Evolutionary conservation across 352 stramenopile genomes (phyloP).

Genomic region (Sclerospora graminicola): DNA sequence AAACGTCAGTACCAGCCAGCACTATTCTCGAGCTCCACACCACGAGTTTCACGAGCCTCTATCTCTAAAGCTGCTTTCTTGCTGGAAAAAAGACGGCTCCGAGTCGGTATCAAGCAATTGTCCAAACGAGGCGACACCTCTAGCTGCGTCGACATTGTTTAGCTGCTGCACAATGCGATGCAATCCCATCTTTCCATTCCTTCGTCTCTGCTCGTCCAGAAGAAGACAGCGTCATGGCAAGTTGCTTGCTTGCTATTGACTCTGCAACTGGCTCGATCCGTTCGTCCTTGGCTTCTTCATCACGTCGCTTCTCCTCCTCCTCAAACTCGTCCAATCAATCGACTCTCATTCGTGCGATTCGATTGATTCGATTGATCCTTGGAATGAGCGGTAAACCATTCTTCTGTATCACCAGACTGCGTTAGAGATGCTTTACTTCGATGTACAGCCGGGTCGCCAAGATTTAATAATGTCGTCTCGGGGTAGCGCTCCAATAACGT

Average conservation of each 20-base stretch:
- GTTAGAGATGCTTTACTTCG: slow-evolving; percentile 14
- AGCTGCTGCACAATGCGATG: slow-evolving; percentile 73
- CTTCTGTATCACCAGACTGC: slow-evolving; percentile 14
- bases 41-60: slow-evolving; percentile 64
- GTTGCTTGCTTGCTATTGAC: slow-evolving; percentile 13
- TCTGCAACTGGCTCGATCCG: not conserved
- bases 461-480: slow-evolving; percentile 17
- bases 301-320: slow-evolving; percentile 1
- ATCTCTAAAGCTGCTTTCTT: slow-evolving; percentile 58
- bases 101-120: slow-evolving; percentile 44
- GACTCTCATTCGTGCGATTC: slow-evolving; percentile 3
- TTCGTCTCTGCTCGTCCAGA: slow-evolving; percentile 49
- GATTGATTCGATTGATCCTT: slow-evolving; percentile 12
- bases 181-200: slow-evolving; percentile 50
- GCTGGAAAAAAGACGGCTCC: slow-evolving; percentile 37
- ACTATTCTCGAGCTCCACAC: slow-evolving; percentile 63
- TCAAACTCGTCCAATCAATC: slow-evolving; percentile 3
- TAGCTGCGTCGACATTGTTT: slow-evolving; percentile 76
- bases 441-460: slow-evolving; percentile 12
- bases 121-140: slow-evolving; percentile 63
- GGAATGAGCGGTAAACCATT: slow-evolving; percentile 24
- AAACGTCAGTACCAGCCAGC: slow-evolving; percentile 55
- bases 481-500: slow-evolving; percentile 23
- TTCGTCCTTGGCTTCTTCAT: slow-evolving; percentile 10
- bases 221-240: slow-evolving; percentile 45